phyloP scores from a whole-genome alignment of 345 rosid species.

The Eutrema japonicum region DNA sequence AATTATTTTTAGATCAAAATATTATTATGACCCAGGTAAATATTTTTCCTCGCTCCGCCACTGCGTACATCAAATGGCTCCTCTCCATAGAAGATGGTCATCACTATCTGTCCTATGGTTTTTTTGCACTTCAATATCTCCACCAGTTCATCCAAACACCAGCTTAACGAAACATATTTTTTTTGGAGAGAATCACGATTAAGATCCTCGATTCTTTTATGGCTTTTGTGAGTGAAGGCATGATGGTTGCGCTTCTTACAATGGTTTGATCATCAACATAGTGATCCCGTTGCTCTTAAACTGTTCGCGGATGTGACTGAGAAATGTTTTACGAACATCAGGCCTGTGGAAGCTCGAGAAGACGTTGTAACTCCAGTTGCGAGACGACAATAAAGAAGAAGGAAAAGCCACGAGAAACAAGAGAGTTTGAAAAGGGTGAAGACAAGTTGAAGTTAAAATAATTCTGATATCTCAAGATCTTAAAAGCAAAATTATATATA shows the following conservation, averaged over 20 bases:
- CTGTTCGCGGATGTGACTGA: neutral
- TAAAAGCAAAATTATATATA: too few species aligned
- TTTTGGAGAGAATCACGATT: neutral
- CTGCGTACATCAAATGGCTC: constrained; percentile 12
- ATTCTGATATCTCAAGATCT: too few species aligned
- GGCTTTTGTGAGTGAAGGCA: neutral
- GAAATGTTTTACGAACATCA: neutral
- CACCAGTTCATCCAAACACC: neutral
- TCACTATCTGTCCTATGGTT: neutral
- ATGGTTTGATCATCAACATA: neutral
- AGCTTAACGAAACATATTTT: neutral
- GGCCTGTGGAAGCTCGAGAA: neutral
- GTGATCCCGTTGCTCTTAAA: neutral
- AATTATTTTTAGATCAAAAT: too few species aligned
- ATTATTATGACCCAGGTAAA: too few species aligned
- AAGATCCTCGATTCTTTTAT: neutral
- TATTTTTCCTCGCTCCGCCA: too few species aligned
- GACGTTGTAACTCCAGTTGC: neutral
- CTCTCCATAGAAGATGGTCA: neutral
- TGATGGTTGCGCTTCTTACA: neutral
- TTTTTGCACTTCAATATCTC: neutral
- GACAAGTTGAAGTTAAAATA: neutral
- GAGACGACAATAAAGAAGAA: neutral
- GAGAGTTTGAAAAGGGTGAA: neutral
- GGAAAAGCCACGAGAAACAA: neutral